These are phyloP conservation scores for Nigrograna mackinnonii DNA, from an alignment of 2,329 filamentous ascomycete species.

Conservation along the genomic window DNA sequence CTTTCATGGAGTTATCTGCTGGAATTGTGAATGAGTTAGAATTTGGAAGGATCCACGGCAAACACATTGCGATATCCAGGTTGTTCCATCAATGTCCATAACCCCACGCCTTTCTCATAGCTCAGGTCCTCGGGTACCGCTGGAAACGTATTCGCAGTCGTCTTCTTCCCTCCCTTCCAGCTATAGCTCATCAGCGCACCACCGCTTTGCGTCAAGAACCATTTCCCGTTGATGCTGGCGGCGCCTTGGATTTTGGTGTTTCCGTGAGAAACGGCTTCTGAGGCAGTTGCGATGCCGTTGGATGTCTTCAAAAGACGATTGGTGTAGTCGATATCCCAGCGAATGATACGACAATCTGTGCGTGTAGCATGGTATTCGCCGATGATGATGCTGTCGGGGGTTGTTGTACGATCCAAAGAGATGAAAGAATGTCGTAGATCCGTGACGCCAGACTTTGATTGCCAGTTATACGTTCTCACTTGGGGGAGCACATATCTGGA, in stretches of 20 bases:
- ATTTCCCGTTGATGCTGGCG: slow-evolving; percentile 11
- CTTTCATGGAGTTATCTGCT: background rate
- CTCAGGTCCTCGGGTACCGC: slow-evolving; percentile 14
- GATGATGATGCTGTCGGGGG: slow-evolving; percentile 11
- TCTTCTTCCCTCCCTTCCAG: slow-evolving; percentile 12
- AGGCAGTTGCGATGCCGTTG: slow-evolving; percentile 9
- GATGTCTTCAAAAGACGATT: slow-evolving; percentile 11
- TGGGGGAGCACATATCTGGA: slow-evolving; percentile 16
- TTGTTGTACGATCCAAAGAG: slow-evolving; percentile 14
- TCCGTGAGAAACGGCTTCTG: slow-evolving; percentile 11
- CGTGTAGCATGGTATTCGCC: slow-evolving; percentile 14
- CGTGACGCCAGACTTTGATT: slow-evolving; percentile 8
- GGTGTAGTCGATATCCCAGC: slow-evolving; percentile 13
- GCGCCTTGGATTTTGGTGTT: slow-evolving; percentile 15
- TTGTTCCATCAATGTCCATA: slow-evolving; percentile 14
- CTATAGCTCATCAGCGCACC: slow-evolving; percentile 8
- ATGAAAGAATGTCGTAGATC: slow-evolving; percentile 14
- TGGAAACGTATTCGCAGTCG: slow-evolving; percentile 3
- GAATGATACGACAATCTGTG: slow-evolving; percentile 13
- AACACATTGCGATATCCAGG: slow-evolving; percentile 8
- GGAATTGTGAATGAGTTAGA: slow-evolving; percentile 4
- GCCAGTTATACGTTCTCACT: slow-evolving; percentile 13
- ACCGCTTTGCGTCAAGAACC: slow-evolving; percentile 13
- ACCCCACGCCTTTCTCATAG: slow-evolving; percentile 13
- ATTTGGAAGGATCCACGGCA: slow-evolving; percentile 11